Percentiles rank a stretch among this genome's conserved stretches.
Conservation (phyloP, 441 rosid species). For the Cnidoscolus chayamansa region DNA sequence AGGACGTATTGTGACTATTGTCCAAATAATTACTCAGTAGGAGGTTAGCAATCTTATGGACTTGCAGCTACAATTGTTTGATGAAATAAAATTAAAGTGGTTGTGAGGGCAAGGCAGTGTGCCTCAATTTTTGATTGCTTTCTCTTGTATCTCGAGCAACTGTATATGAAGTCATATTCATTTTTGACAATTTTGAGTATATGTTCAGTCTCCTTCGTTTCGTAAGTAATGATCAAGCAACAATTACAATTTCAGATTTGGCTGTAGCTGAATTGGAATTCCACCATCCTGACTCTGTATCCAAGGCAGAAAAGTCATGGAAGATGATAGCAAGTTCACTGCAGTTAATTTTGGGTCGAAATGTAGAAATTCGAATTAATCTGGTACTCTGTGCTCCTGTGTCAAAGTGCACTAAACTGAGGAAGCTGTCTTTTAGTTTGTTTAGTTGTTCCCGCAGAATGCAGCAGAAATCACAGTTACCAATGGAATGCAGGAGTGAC, state of each 20-base stretch:
- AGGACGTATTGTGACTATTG: neutral
- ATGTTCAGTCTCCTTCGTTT: neutral
- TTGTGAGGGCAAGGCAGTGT: neutral
- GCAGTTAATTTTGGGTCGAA: slow-evolving; percentile 69
- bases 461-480: slow-evolving; percentile 43
- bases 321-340: slow-evolving; percentile 79
- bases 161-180: neutral
- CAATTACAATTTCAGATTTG: slow-evolving; percentile 44
- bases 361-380: slow-evolving; percentile 80
- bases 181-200: neutral
- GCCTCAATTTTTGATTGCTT: neutral
- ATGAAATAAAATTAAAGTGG: neutral
- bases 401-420: slow-evolving; percentile 47
- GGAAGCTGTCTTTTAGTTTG: slow-evolving; percentile 55
- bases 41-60: neutral
- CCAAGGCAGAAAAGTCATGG: slow-evolving; percentile 96
- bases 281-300: slow-evolving; percentile 47
- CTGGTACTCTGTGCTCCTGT: slow-evolving; percentile 46
- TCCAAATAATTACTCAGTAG: neutral
- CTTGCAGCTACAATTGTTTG: neutral
- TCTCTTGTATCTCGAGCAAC: neutral
- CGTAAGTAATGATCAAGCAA: slow-evolving; percentile 13
- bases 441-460: slow-evolving; percentile 75
- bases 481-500: slow-evolving; percentile 35
- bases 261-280: slow-evolving; percentile 79